Conservation (phyloP, 1,284 basidiomycete species). For the Vanrija sp. region DNA sequence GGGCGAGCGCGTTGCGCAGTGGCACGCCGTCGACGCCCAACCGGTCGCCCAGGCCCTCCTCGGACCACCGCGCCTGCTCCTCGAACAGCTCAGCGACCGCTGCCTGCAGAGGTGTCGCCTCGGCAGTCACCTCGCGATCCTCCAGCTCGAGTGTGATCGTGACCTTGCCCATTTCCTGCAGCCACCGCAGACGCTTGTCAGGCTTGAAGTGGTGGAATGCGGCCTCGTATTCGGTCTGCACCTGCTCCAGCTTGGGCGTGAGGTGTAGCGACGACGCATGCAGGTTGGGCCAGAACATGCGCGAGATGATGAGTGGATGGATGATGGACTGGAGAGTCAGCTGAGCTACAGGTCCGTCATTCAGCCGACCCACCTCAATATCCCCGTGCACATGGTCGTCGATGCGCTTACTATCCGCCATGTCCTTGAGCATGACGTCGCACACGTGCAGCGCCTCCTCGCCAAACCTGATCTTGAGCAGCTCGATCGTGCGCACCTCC, state of each 20-base stretch:
- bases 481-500: constrained; percentile 87
- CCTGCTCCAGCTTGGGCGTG: constrained; percentile 74
- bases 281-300: constrained; percentile 86
- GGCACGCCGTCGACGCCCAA: constrained; percentile 64
- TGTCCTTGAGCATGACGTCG: constrained; percentile 93
- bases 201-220: constrained; percentile 78
- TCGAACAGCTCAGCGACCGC: constrained; percentile 83
- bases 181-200: constrained; percentile 80
- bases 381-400: constrained; percentile 78
- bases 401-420: constrained; percentile 84
- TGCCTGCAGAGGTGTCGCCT: constrained; percentile 81
- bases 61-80: constrained; percentile 55
- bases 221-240: constrained; percentile 69
- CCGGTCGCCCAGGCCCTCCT: constrained; percentile 58
- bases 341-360: constrained; percentile 1
- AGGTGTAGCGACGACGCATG: constrained; percentile 68
- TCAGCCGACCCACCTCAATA: constrained; percentile 54
- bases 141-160: constrained; percentile 71
- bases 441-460: constrained; percentile 84
- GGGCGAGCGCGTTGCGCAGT: constrained; percentile 68
- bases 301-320: constrained; percentile 83
- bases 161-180: constrained; percentile 79
- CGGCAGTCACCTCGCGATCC: constrained; percentile 69
- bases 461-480: constrained; percentile 88
- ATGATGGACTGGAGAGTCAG: constrained; percentile 58